Percentiles rank a stretch among this genome's conserved stretches.
These are phyloP conservation scores for Shiraia sp. DNA, from an alignment of 2,329 filamentous ascomycete genomes.

Conservation along the genomic window DNA sequence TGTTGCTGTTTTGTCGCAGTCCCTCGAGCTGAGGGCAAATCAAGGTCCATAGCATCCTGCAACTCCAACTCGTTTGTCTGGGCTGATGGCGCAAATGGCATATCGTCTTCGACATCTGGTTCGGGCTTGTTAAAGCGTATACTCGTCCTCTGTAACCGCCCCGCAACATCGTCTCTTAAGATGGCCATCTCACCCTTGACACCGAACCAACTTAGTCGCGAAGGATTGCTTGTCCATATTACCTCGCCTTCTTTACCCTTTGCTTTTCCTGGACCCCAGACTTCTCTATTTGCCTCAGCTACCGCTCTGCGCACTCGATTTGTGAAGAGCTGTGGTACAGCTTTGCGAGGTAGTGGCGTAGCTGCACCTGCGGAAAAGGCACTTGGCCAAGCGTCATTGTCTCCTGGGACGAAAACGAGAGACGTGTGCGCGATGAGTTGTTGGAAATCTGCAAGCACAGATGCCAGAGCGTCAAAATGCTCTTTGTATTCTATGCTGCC, in stretches of 20 bases:
- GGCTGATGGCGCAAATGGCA: slow-evolving; percentile 20
- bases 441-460: slow-evolving; percentile 81
- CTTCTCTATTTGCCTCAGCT: slow-evolving; percentile 73
- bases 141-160: slow-evolving; percentile 74
- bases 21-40: slow-evolving; percentile 28
- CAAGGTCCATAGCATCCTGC: slow-evolving; percentile 52
- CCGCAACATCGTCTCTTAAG: slow-evolving; percentile 83
- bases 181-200: slow-evolving; percentile 85
- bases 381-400: slow-evolving; percentile 97
- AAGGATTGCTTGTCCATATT: slow-evolving; percentile 87
- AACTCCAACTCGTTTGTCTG: slow-evolving; percentile 10
- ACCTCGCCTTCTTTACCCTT: slow-evolving; percentile 67
- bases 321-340: slow-evolving; percentile 87
- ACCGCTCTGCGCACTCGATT: slow-evolving; percentile 82
- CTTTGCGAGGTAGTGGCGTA: slow-evolving; percentile 68
- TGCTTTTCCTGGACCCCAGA: slow-evolving; percentile 50
- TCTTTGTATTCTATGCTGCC: slow-evolving; percentile 97
- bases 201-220: slow-evolving; percentile 81
- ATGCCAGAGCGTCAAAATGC: slow-evolving; percentile 85
- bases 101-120: slow-evolving; percentile 36
- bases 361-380: slow-evolving; percentile 78
- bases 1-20: slow-evolving; percentile 14
- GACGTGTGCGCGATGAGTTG: slow-evolving; percentile 76
- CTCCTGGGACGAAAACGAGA: slow-evolving; percentile 91
- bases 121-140: slow-evolving; percentile 67